Conservation (phyloP, 2,329 filamentous ascomycete species). For the Claviceps monticola region DNA sequence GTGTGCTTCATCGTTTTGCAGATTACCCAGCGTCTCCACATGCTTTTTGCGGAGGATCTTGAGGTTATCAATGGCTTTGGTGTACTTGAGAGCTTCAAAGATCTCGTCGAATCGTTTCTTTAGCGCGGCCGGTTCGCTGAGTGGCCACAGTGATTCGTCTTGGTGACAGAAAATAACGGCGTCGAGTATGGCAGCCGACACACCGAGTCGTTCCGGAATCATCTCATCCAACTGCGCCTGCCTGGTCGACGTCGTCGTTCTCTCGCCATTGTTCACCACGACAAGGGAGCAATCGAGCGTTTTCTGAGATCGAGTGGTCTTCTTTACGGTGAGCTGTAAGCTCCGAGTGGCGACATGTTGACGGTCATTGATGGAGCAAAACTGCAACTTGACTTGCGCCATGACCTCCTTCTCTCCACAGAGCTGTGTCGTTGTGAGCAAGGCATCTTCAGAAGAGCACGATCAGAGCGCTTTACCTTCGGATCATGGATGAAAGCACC, state of each 20-base stretch:
- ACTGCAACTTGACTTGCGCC: conserved; percentile 83
- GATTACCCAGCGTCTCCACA: conserved; percentile 56
- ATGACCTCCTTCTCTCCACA: conserved; percentile 76
- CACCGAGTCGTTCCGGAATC: conserved; percentile 76
- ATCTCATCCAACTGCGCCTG: conserved; percentile 70
- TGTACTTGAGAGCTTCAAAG: conserved; percentile 93
- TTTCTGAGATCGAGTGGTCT: conserved; percentile 61
- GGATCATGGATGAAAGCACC: conserved; percentile 96
- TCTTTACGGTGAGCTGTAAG: conserved; percentile 77
- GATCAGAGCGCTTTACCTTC: conserved; percentile 39
- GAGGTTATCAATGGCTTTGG: conserved; percentile 92
- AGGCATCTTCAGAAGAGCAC: not conserved
- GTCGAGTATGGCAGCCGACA: conserved; percentile 79
- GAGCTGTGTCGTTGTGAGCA: conserved; percentile 32
- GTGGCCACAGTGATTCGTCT: conserved; percentile 92
- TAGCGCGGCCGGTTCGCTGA: conserved; percentile 71
- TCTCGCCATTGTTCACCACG: conserved; percentile 67
- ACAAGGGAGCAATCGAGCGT: conserved; percentile 70
- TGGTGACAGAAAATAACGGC: conserved; percentile 98
- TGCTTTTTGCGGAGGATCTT: conserved; percentile 76
- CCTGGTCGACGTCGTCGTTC: conserved; percentile 62
- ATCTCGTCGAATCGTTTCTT: conserved; percentile 97
- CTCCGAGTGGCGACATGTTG: conserved; percentile 75
- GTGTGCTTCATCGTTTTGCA: conserved; percentile 62
- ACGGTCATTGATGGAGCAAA: conserved; percentile 62